phyloP scores from a whole-genome alignment of 148 eudicot genomes.

The Fagopyrum tataricum region DNA sequence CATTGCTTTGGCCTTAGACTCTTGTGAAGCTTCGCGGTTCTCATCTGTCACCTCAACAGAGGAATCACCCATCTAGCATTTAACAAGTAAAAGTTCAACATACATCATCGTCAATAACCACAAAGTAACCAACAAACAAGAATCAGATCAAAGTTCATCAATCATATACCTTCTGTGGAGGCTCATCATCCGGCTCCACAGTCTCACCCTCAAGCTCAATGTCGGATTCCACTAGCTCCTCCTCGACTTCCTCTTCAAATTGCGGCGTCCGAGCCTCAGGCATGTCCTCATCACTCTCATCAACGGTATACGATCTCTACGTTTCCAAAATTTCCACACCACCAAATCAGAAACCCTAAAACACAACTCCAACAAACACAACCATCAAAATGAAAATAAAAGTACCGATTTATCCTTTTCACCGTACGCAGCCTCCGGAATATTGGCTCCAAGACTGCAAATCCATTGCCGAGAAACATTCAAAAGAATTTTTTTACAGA shows the following conservation, averaged over 20 bases:
- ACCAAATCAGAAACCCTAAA: constrained; percentile 7
- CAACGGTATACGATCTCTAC: constrained; percentile 33
- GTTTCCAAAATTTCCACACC: not conserved
- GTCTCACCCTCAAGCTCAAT: constrained; percentile 78
- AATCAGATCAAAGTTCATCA: not conserved
- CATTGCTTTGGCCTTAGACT: constrained; percentile 58
- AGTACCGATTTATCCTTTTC: constrained; percentile 37
- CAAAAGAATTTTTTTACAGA: not conserved
- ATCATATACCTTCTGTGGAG: constrained; percentile 63
- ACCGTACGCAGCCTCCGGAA: constrained; percentile 39
- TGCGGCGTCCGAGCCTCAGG: constrained; percentile 33
- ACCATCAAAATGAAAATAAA: not conserved
- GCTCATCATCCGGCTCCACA: constrained; percentile 88
- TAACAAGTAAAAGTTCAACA: constrained; percentile 1
- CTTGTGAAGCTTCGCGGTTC: constrained; percentile 66
- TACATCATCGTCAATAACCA: not conserved
- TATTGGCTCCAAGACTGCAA: constrained; percentile 57
- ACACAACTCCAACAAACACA: not conserved
- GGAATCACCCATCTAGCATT: constrained; percentile 78
- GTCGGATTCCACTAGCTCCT: constrained; percentile 80
- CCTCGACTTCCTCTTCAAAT: constrained; percentile 52
- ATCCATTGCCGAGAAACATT: not conserved
- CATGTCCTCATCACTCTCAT: constrained; percentile 53
- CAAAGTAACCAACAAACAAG: not conserved
- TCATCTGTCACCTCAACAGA: constrained; percentile 82